phyloP scores from a whole-genome alignment of 441 rosid species.

The Codiaeum variegatum region DNA sequence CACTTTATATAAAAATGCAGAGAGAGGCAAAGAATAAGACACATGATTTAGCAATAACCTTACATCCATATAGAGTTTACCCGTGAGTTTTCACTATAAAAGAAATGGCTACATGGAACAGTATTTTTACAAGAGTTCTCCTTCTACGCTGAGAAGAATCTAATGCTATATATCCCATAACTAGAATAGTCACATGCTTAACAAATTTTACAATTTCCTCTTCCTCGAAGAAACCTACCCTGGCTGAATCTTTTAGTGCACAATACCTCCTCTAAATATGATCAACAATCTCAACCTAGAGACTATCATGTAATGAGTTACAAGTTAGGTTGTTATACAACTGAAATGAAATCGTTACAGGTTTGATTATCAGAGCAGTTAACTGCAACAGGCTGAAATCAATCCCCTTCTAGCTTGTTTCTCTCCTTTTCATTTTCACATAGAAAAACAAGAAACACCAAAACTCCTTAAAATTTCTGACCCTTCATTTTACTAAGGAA shows the following conservation, averaged over 20 bases:
- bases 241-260: not conserved
- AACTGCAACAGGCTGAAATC: not conserved
- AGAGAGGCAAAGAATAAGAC: not conserved
- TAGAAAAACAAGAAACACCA: not conserved
- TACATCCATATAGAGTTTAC: not conserved
- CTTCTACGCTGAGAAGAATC: not conserved
- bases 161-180: too few species aligned
- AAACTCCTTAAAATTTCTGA: not conserved
- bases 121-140: not conserved
- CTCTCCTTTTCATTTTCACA: not conserved
- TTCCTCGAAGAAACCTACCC: not conserved
- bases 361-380: not conserved
- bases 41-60: not conserved
- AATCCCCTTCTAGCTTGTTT: not conserved
- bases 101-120: not conserved
- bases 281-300: not conserved
- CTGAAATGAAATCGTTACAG: not conserved
- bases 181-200: not conserved
- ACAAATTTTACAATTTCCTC: not conserved
- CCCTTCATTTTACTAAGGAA: not conserved
- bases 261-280: not conserved
- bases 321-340: not conserved
- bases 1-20: not conserved
- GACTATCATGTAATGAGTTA: not conserved
- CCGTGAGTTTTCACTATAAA: not conserved